Base-by-base conservation (phyloP, 495 filamentous ascomycete species). In the Bryoglossum gracile region DNA sequence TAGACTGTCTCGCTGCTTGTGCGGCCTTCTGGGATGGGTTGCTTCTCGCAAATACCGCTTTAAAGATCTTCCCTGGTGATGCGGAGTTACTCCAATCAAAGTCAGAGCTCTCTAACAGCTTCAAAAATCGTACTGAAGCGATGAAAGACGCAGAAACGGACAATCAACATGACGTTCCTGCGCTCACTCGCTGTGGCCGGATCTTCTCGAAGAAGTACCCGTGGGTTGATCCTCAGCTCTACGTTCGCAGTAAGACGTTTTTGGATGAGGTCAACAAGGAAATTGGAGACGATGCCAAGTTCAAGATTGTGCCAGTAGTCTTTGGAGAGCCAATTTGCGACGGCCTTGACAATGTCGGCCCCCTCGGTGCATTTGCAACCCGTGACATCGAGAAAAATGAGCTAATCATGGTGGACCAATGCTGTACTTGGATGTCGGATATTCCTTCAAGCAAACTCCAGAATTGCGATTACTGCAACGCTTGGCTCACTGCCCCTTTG, bases 391-490 rank as follows among this genome's bases (percentile, higher is more conserved):
- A 26, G 25, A 17, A 25, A 8, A 49, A 45, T 5, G 56, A 59
- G n/a, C 8, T 42, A 3, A 33, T 59, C 11, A 28, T 59, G 47
- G 41, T 50, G 4, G 56, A 59, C 28, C 28, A 38, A 33, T 28
- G 35, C 19, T n/a, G 55, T 23, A 32, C 43, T 0, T 26, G 44
- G 8, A 40, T 53, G 8, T 52, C 52, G 1, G 25, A 50, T 26
- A 33, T 50, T 2, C 28, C 48, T 9, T 17, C 53, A 2, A 47
- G 13, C 13, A 34, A 37, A 3, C 19, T 46, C 5, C 0, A 26
- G 3, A 22, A 46, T 36, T 59, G 56, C 23, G 56, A 59, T 14
- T 48, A 52, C 6, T 59, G 56, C 30, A 39, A 55, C 23, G 48
- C 39, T 13, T 32, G 26, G 11, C 41, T 59, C 9, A 3, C 16